Percentiles rank a stretch among this genome's conserved stretches.
Evolutionary conservation across 2,329 filamentous ascomycete species (phyloP).

Genomic region (Colletotrichum tofieldiae): DNA sequence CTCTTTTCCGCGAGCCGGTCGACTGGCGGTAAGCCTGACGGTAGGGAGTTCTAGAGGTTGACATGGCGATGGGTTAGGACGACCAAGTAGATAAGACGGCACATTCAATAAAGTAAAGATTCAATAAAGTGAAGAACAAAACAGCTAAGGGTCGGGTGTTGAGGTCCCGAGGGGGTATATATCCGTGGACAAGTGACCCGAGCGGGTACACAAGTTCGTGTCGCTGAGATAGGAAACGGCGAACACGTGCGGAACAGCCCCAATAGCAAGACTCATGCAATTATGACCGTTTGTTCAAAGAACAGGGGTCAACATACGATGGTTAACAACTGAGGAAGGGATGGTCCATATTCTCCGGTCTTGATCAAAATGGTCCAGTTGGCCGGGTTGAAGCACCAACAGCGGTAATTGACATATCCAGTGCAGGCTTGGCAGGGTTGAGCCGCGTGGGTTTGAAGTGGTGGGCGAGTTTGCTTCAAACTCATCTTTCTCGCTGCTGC

Average conservation of each 20-base stretch:
- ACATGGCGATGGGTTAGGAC: constrained; percentile 13
- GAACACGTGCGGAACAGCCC: background rate
- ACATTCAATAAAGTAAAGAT: background rate
- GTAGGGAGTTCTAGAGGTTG: constrained; percentile 23
- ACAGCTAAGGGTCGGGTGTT: no score
- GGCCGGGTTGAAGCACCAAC: background rate
- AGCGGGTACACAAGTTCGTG: constrained; percentile 6
- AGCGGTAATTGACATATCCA: no score
- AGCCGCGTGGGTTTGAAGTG: constrained; percentile 3
- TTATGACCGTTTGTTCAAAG: background rate
- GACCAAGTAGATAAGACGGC: background rate
- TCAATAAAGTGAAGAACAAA: background rate
- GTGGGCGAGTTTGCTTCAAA: constrained; percentile 28
- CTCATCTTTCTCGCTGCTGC: background rate
- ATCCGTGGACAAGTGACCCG: background rate
- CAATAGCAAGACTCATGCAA: no score
- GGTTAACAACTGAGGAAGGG: constrained; percentile 4
- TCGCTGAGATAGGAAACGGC: background rate
- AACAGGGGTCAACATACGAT: background rate
- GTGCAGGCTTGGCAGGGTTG: background rate
- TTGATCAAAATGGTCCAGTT: constrained; percentile 16
- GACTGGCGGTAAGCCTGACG: constrained; percentile 25
- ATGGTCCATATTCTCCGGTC: background rate
- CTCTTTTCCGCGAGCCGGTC: constrained; percentile 6
- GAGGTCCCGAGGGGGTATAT: background rate